Conservation (phyloP, 75 land plant genomes). For the Selaginella moellendorffii region DNA sequence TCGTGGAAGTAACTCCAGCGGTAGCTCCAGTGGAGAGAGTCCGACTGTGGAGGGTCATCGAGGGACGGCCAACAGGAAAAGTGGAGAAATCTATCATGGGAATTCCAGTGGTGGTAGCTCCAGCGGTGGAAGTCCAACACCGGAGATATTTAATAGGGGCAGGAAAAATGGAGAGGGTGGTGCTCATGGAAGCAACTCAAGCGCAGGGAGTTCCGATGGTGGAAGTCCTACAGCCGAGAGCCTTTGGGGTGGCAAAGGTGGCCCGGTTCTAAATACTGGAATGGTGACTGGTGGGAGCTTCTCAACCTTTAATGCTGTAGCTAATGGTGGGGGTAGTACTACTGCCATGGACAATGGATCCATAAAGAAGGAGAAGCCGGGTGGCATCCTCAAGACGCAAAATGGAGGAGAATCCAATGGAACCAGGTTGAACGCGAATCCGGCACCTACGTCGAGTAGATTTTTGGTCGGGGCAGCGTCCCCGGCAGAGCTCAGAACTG, state of each 20-base stretch:
- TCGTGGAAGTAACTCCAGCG: not conserved
- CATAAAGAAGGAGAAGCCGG: not conserved
- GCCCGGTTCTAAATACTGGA: not conserved
- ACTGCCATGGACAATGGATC: not conserved
- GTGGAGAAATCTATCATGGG: no score
- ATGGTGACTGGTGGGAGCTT: not conserved
- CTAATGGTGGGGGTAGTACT: not conserved
- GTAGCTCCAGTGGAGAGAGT: slow-evolving; percentile 1
- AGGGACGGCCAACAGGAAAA: not conserved
- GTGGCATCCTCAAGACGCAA: not conserved
- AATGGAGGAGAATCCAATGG: not conserved
- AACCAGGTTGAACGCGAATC: not conserved
- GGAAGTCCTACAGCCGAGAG: not conserved
- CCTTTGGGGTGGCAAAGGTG: not conserved
- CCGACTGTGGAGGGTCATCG: not conserved
- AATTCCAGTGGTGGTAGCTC: not conserved
- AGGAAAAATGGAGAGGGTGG: not conserved
- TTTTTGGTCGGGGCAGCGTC: not conserved
- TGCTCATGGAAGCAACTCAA: not conserved
- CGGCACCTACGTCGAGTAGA: not conserved
- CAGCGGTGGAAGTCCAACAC: slow-evolving; percentile 2
- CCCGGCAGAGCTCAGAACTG: not conserved
- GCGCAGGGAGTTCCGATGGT: not conserved
- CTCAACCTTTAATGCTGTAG: not conserved
- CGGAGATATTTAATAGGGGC: not conserved